phyloP scores from a whole-genome alignment of 345 rosid species.

The Euphorbia peplus region DNA sequence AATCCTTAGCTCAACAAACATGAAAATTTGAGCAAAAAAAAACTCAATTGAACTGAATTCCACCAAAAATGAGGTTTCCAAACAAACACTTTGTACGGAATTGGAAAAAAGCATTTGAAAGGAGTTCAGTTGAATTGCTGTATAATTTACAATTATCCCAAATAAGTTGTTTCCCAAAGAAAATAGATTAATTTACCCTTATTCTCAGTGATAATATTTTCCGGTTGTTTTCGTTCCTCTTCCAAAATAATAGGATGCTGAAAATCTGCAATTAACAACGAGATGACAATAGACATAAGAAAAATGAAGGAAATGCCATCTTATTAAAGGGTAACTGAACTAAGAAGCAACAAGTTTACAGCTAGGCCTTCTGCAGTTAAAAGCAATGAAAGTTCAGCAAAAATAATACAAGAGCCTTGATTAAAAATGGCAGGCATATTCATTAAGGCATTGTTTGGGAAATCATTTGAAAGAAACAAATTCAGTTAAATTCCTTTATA shows the following conservation, averaged over 20 bases:
- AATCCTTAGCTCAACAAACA: not conserved
- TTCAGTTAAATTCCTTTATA: not conserved
- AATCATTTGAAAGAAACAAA: not conserved
- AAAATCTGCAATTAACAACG: conserved; percentile 21
- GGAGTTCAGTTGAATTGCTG: not conserved
- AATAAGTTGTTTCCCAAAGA: not conserved
- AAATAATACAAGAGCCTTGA: not conserved
- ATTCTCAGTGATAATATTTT: not conserved
- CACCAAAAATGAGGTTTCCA: not conserved
- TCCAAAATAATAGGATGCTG: not conserved
- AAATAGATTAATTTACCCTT: not conserved
- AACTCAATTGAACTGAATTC: not conserved
- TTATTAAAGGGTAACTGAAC: not conserved
- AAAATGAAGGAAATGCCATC: not conserved
- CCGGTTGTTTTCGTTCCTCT: conserved; percentile 15
- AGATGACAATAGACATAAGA: conserved; percentile 1
- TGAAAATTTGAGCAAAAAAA: too few species aligned
- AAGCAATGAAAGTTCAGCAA: not conserved
- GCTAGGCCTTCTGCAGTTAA: not conserved
- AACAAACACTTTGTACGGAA: not conserved
- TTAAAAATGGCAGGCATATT: not conserved
- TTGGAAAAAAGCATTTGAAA: not conserved
- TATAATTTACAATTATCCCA: not conserved
- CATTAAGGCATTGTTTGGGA: not conserved
- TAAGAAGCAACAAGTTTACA: not conserved